Evolutionary conservation across 2,329 filamentous ascomycete species (phyloP), one percentile per base, ranked within the genome.

Genomic region (Fusarium mangiferae): DNA sequence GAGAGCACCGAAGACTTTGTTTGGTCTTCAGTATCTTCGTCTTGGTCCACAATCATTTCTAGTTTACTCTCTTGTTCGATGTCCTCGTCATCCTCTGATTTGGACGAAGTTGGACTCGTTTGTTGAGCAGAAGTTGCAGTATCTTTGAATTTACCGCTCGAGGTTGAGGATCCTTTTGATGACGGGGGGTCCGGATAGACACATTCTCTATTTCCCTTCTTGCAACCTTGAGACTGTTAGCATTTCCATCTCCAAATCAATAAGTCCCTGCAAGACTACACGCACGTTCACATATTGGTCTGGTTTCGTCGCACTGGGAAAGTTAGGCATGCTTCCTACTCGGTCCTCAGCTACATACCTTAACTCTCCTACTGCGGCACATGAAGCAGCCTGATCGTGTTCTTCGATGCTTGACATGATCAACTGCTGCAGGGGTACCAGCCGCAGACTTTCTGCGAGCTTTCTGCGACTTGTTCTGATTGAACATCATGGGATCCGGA

Each of bases 301-400:
- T 93, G 28, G 87, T 89, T 83, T 99, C 96, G 81, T 98, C 96
- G 82, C 96, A 99, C 93, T 98, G 76, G 28, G 42, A 62, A 61
- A 24, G 46, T 77, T 68, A 78, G 66, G 66, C n/a, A 66, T 42
- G 44, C 26, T 60, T 46, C 49, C 5, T 42, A 44, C 35, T 49
- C 36, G 6, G 15, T 41, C 30, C n/a, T 26, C 22, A 59, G 9
- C 45, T 44, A n/a, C 80, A 74, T 85, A 91, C 90, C 87, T 93
- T 98, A 58, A 98, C 95, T 81, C 96, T 90, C 75, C 96, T 90
- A 78, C 92, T 92, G 67, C 96, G 90, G 83, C 96, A 99, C 52
- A 95, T 98, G 74, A 87, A 98, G 84, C 96, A 99, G 35, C 96
- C 96, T 73, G 95, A 98, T 77, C 96, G 89, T 48, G 96, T 98